These are phyloP conservation scores for Bacidia gigantensis DNA, from an alignment of 495 filamentous ascomycete genomes.

Conservation along the genomic window DNA sequence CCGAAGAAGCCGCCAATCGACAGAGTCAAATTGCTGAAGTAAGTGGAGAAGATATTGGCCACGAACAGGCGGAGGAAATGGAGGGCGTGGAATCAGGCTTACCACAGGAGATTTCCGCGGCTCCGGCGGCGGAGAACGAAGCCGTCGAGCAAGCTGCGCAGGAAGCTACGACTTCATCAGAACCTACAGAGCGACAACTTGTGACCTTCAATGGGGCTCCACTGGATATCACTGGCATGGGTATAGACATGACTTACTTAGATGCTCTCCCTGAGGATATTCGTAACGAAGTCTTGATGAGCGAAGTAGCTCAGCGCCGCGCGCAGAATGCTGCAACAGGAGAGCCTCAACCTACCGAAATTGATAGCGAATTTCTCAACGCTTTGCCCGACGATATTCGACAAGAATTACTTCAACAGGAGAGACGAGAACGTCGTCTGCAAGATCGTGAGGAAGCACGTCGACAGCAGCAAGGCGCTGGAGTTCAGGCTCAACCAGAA, in stretches of 20 bases:
- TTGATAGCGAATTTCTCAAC: constrained; percentile 87
- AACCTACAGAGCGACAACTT: constrained; percentile 45
- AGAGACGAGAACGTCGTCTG: constrained; percentile 76
- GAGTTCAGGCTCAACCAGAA: constrained; percentile 44
- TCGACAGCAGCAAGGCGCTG: constrained; percentile 41
- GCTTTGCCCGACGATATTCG: constrained; percentile 84
- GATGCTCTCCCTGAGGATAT: constrained; percentile 90
- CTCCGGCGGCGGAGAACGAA: constrained; percentile 20
- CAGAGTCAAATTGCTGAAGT: constrained; percentile 24
- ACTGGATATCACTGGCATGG: constrained; percentile 82
- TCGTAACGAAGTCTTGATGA: constrained; percentile 85
- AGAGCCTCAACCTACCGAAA: constrained; percentile 63
- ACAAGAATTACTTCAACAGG: constrained; percentile 76
- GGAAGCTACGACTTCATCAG: constrained; percentile 34
- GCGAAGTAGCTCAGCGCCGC: constrained; percentile 69
- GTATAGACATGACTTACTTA: constrained; percentile 87
- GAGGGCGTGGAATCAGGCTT: constrained; percentile 59
- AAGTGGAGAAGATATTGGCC: constrained; percentile 22
- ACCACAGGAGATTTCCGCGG: constrained; percentile 1
- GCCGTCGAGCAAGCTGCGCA: constrained; percentile 23
- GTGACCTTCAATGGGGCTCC: constrained; percentile 73
- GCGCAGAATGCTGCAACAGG: constrained; percentile 66
- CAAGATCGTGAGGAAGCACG: constrained; percentile 68
- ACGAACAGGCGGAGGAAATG: constrained; percentile 47
- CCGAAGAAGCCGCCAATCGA: constrained; percentile 20